Conservation (phyloP, 2,329 filamentous ascomycete species). For the Dendryphion nanum region DNA sequence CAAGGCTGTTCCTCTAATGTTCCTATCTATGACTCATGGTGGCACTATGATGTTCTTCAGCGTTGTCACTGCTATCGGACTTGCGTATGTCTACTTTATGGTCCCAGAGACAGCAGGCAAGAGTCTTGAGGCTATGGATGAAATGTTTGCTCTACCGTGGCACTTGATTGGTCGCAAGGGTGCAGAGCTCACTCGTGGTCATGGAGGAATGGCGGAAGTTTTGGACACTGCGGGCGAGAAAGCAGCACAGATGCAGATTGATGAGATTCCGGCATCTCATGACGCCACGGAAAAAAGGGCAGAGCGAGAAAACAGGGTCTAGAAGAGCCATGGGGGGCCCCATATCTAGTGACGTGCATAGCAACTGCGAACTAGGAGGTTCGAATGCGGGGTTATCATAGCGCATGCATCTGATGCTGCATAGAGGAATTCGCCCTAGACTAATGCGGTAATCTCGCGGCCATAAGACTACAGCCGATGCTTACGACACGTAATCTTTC, state of each 20-base stretch:
- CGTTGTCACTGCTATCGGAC: constrained; percentile 65
- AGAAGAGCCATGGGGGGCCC: too few species aligned
- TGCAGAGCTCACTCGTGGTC: constrained; percentile 30
- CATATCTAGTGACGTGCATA: too few species aligned
- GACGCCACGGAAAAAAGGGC: too few species aligned
- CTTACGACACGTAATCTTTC: too few species aligned
- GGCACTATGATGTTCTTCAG: constrained; percentile 79
- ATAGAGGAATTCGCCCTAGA: too few species aligned
- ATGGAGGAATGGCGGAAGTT: constrained; percentile 31
- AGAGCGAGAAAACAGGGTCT: too few species aligned
- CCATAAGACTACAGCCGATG: too few species aligned
- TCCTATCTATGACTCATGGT: constrained; percentile 58
- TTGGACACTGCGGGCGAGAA: constrained; percentile 34
- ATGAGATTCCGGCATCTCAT: constrained; percentile 11
- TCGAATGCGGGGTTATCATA: too few species aligned
- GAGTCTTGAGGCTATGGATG: constrained; percentile 67
- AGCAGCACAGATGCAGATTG: constrained; percentile 25
- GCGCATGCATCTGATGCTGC: too few species aligned
- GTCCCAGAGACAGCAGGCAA: constrained; percentile 70
- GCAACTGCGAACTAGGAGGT: too few species aligned
- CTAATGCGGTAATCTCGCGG: too few species aligned
- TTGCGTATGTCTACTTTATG: constrained; percentile 69
- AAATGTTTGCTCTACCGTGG: constrained; percentile 71
- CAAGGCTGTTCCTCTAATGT: constrained; percentile 67
- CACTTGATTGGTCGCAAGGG: constrained; percentile 63